Conservation (phyloP, 1,139 yeast genomes). For the Candida sp. region DNA sequence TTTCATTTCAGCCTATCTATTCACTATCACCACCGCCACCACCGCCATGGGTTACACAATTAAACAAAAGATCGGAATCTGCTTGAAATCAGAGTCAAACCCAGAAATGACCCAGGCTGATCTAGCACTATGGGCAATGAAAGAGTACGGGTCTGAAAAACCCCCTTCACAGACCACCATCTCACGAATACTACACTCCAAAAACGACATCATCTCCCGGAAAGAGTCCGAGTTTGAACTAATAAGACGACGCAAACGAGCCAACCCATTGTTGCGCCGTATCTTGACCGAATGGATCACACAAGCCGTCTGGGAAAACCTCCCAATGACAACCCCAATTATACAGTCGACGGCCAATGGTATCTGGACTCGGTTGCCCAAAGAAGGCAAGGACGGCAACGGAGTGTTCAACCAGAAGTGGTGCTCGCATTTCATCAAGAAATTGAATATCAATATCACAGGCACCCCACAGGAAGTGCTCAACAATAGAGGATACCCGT, state of each 20-base stretch:
- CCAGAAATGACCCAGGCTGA: conserved; percentile 75
- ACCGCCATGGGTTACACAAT: conserved; percentile 56
- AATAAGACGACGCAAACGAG: conserved; percentile 57
- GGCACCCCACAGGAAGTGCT: conserved; percentile 50
- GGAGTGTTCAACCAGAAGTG: conserved; percentile 70
- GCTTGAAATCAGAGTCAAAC: conserved; percentile 67
- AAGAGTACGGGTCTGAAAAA: conserved; percentile 51
- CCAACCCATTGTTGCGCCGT: conserved; percentile 59
- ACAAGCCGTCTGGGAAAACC: conserved; percentile 69
- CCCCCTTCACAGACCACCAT: conserved; percentile 74
- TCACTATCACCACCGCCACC: too few relatives aligned
- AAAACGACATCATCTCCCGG: conserved; percentile 59
- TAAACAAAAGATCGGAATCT: conserved; percentile 69
- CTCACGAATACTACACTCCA: conserved; percentile 61
- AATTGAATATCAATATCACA: conserved; percentile 54
- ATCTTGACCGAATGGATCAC: conserved; percentile 72
- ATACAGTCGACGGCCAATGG: conserved; percentile 67
- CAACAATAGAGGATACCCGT: conserved; percentile 35
- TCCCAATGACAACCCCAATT: conserved; percentile 67
- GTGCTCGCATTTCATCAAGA: conserved; percentile 62
- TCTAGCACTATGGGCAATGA: conserved; percentile 67
- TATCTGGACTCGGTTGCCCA: conserved; percentile 65
- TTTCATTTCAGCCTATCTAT: neutral
- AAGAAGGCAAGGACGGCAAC: conserved; percentile 58
- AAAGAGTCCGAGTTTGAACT: conserved; percentile 61